Conservation (phyloP, 306 rosid species). For the Senna siamea region DNA sequence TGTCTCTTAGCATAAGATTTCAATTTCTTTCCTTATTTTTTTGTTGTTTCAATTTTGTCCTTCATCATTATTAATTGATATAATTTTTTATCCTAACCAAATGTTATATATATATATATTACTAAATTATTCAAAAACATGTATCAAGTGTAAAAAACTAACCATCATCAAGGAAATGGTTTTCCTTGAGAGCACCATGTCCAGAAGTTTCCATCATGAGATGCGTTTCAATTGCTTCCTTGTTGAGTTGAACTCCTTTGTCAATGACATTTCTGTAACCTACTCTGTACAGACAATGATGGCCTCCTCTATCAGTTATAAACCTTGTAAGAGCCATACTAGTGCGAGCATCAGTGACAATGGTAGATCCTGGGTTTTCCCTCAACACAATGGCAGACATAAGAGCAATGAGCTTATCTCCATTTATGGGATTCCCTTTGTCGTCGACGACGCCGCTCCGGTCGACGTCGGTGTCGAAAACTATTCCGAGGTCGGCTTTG, state of each 20-base stretch:
- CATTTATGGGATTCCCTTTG: conserved; percentile 76
- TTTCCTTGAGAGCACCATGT: conserved; percentile 91
- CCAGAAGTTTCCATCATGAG: conserved; percentile 97
- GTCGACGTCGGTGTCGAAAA: conserved; percentile 90
- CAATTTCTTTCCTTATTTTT: no score
- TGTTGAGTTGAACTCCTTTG: conserved; percentile 74
- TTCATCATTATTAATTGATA: no score
- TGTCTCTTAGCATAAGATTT: no score
- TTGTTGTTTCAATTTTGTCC: no score
- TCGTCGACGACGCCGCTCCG: conserved; percentile 82
- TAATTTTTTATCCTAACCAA: no score
- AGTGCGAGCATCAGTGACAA: conserved; percentile 87
- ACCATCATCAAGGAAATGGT: conserved; percentile 94
- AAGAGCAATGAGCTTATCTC: conserved; percentile 84
- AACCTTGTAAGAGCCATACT: conserved; percentile 76
- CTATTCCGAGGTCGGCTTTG: conserved; percentile 82
- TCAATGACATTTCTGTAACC: conserved; percentile 90
- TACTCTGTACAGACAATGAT: conserved; percentile 82
- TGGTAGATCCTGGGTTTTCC: conserved; percentile 76
- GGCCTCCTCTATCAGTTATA: conserved; percentile 68
- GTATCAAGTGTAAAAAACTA: no score
- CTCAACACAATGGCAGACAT: conserved; percentile 76
- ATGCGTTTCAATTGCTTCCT: conserved; percentile 73
- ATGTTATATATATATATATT: no score
- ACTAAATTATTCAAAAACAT: no score